phyloP scores from a whole-genome alignment of 202 grass and related monocot genomes.

The Digitaria exilis region DNA sequence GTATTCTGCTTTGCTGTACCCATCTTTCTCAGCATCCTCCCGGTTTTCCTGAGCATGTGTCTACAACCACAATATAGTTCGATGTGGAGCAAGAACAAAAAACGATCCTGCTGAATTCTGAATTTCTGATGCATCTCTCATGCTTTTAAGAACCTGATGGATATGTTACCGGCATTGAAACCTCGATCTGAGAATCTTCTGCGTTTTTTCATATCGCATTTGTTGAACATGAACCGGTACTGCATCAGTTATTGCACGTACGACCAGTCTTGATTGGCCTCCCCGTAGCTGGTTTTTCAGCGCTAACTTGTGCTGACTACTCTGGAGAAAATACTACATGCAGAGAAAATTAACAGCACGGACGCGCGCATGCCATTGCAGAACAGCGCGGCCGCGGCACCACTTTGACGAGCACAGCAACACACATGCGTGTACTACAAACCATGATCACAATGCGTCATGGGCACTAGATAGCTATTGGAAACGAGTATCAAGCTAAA shows the following conservation, averaged over 20 bases:
- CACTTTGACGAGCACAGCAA: neutral
- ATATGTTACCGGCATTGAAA: neutral
- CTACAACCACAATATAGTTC: neutral
- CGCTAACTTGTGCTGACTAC: constrained; percentile 16
- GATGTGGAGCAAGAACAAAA: neutral
- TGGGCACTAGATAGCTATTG: neutral
- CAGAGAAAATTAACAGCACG: neutral
- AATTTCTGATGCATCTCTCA: neutral
- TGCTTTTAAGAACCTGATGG: neutral
- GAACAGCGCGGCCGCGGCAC: neutral
- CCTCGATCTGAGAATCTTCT: neutral
- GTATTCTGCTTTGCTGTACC: neutral
- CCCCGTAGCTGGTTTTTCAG: neutral
- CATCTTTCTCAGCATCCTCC: constrained; percentile 2
- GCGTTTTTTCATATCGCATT: neutral
- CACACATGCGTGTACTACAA: no score
- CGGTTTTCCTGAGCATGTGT: neutral
- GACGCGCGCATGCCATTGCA: neutral
- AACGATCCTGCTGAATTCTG: neutral
- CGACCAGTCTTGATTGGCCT: neutral
- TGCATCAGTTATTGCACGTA: neutral
- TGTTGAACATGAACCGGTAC: neutral
- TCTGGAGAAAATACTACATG: neutral
- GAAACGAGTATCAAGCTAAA: no score
- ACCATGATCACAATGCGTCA: neutral